A percentile compares a stretch with the other conserved stretches of the same genome.
Evolutionary conservation across 805 yeast species (phyloP).

Genomic region (Barnettozyma populi): DNA sequence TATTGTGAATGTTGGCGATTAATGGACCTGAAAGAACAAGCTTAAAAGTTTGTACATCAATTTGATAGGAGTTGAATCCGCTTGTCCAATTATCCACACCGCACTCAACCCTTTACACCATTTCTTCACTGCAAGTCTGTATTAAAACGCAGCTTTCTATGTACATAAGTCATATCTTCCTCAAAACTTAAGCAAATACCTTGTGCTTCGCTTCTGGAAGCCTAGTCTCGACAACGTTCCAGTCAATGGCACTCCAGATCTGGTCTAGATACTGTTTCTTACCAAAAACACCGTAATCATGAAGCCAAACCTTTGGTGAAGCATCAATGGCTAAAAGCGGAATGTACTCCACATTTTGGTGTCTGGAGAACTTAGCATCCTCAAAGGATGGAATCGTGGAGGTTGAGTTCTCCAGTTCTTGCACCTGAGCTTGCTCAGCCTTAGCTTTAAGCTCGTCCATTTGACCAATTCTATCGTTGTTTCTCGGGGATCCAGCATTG

Average conservation of each 20-base stretch:
- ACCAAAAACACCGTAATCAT: slow-evolving; percentile 77
- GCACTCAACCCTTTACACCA: not conserved
- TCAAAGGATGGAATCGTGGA: slow-evolving; percentile 26
- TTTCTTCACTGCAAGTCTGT: not conserved
- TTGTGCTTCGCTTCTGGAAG: slow-evolving; percentile 3
- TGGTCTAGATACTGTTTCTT: slow-evolving; percentile 57
- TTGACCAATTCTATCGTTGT: slow-evolving; percentile 46
- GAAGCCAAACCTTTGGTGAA: slow-evolving; percentile 61
- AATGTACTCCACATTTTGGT: slow-evolving; percentile 29
- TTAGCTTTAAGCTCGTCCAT: slow-evolving; percentile 21
- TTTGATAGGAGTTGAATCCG: too few relatives aligned
- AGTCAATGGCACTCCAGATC: slow-evolving; percentile 65
- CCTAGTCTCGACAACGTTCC: slow-evolving; percentile 54
- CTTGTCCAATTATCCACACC: too few relatives aligned
- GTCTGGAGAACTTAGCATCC: slow-evolving; percentile 33
- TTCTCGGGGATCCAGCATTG: slow-evolving; percentile 81
- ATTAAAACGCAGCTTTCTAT: not conserved
- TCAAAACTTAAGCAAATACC: not conserved
- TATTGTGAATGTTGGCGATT: too few relatives aligned
- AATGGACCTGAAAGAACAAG: too few relatives aligned
- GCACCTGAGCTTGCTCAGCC: slow-evolving; percentile 9
- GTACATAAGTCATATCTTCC: not conserved
- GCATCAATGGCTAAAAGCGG: slow-evolving; percentile 72
- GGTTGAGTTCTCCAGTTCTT: slow-evolving; percentile 3
- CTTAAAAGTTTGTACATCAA: too few relatives aligned